Evolutionary conservation across 2,329 filamentous ascomycete genomes (phyloP).

Genomic region (Sphaerulina musiva): DNA sequence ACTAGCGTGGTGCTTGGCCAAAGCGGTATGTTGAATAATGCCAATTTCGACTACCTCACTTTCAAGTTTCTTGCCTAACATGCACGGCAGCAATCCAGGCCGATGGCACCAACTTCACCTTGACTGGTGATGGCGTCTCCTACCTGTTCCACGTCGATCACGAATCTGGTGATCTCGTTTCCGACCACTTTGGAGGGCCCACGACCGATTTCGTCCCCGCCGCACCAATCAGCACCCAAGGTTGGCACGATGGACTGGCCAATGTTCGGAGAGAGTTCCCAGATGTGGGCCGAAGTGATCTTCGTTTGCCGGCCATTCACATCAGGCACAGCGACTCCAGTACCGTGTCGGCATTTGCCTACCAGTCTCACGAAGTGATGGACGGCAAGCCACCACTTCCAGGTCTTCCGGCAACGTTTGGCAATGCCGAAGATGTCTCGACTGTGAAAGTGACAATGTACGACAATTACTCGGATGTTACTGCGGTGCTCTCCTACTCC

Average conservation of each 20-base stretch:
- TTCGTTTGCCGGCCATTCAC: slow-evolving; percentile 55
- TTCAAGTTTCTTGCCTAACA: too few relatives aligned
- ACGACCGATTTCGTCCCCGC: slow-evolving; percentile 48
- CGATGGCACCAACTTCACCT: slow-evolving; percentile 51
- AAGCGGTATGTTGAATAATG: neutral
- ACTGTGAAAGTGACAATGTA: slow-evolving; percentile 54
- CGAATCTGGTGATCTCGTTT: slow-evolving; percentile 50
- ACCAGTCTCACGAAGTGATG: slow-evolving; percentile 51
- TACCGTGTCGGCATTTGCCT: slow-evolving; percentile 54
- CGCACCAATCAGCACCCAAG: slow-evolving; percentile 37
- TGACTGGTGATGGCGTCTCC: slow-evolving; percentile 52
- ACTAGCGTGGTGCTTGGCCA: slow-evolving; percentile 3
- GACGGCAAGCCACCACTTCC: slow-evolving; percentile 52
- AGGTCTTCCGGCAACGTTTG: slow-evolving; percentile 56
- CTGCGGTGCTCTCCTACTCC: slow-evolving; percentile 56
- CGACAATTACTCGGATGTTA: slow-evolving; percentile 54
- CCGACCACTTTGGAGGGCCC: slow-evolving; percentile 56
- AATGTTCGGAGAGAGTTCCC: slow-evolving; percentile 57
- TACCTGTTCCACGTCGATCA: slow-evolving; percentile 60
- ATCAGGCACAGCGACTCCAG: slow-evolving; percentile 54
- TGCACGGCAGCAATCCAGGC: slow-evolving; percentile 44
- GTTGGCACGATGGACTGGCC: slow-evolving; percentile 50
- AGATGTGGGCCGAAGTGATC: slow-evolving; percentile 58
- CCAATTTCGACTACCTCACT: neutral
- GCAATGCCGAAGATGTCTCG: slow-evolving; percentile 49